These are phyloP conservation scores for Aphanomyces astaci DNA, from an alignment of 352 stramenopile genomes.

Conservation along the genomic window DNA sequence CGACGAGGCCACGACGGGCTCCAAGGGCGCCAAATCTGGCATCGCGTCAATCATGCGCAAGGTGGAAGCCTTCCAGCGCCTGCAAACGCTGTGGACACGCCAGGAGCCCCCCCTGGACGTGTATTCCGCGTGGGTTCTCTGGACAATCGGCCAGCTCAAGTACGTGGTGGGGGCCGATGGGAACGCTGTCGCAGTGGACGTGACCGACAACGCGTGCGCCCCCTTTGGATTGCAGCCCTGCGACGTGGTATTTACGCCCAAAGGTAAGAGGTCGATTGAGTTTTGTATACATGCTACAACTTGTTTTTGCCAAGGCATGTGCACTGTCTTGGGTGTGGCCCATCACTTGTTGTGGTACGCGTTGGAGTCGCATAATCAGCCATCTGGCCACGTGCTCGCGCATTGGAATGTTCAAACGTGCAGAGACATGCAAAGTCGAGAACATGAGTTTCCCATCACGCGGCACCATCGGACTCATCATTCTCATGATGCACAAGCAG, in stretches of 20 bases:
- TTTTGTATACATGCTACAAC: background rate
- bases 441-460: slow-evolving; percentile 38
- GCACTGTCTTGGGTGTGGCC: slow-evolving; percentile 45
- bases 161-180: background rate
- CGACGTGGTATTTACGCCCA: slow-evolving; percentile 53
- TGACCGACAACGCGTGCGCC: slow-evolving; percentile 32
- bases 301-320: slow-evolving; percentile 23
- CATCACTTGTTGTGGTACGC: slow-evolving; percentile 61
- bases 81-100: background rate
- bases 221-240: slow-evolving; percentile 31
- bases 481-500: too few species aligned
- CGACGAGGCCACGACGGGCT: background rate
- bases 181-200: slow-evolving; percentile 28
- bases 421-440: slow-evolving; percentile 37
- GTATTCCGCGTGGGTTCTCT: background rate
- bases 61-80: slow-evolving; percentile 27
- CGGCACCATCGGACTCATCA: too few species aligned
- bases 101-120: too few species aligned
- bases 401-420: slow-evolving; percentile 48
- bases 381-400: slow-evolving; percentile 9
- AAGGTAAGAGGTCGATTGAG: slow-evolving; percentile 28
- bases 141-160: background rate
- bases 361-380: background rate
- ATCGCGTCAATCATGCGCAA: slow-evolving; percentile 35
- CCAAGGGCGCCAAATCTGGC: slow-evolving; percentile 25